Evolutionary conservation across 805 yeast genomes (phyloP), one percentile per base, ranked within the genome.

Genomic region (Lipomyces spencermartinsiae): DNA sequence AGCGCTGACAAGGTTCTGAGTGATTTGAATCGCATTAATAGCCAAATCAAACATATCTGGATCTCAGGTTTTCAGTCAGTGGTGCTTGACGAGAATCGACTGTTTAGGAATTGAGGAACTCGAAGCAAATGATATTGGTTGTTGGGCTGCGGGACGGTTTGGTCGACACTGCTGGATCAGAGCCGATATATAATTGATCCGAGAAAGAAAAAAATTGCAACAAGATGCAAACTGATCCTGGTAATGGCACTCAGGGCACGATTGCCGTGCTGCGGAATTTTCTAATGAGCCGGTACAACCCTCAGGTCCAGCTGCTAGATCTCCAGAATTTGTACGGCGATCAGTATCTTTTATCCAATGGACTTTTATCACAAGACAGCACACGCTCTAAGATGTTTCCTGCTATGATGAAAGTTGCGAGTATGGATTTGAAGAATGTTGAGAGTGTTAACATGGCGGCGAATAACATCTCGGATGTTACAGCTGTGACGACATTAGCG

Each of bases 301-400:
- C 89, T 0, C 84, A 83, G 14, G 73, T 83, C 14, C 87, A 87
- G 75, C 78, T 95, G 83, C 81, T 95, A 65, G 90, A 94, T 75
- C 80, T 95, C 61, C 83, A 88, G 3, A 82, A 80, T 63, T 86
- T 93, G 75, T 84, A 85, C 65, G 83, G 83, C 53, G 98, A 92
- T 76, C 89, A 85, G 37, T 81, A 79, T 10, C 81, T 94, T 54
- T 80, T 78, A 12, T 79, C 83, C 22, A 84, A 83, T 68, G 97
- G 97, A 0, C 81, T 92, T 62, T 87, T 93, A 69, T 84, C 86
- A 16, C 80, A 87, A 4, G 80, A 85, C 16, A 78, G 87, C 10
- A 87, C 91, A 0, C 60, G 67, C 31, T 65, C 73, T 7, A 95
- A 94, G 78, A 89, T 93, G 84, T 92, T 94, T 77, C 90, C 92